These are phyloP conservation scores for Austroboletus niveus DNA, from an alignment of 1,284 basidiomycete genomes.

Conservation along the genomic window DNA sequence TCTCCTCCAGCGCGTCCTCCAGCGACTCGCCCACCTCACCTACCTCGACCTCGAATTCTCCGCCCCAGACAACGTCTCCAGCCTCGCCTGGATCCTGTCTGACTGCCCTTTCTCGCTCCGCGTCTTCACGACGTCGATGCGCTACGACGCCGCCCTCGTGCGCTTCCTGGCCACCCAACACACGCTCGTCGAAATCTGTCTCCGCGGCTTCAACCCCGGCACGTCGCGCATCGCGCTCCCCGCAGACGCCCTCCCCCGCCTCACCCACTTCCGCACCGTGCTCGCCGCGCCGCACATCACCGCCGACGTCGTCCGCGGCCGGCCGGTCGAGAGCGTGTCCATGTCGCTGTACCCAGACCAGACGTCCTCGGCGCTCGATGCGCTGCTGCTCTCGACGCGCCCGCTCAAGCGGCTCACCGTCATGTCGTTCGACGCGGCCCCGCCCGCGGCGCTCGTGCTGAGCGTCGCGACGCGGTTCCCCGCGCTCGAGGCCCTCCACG, in stretches of 20 bases:
- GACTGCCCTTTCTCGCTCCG: conserved; percentile 43
- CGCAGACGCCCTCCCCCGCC: conserved; percentile 43
- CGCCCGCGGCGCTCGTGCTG: conserved; percentile 42
- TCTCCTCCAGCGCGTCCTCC: conserved; percentile 45
- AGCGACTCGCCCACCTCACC: conserved; percentile 37
- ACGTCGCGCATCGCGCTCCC: conserved; percentile 37
- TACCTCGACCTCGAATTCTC: conserved; percentile 50
- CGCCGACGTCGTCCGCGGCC: conserved; percentile 43
- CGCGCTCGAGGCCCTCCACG: conserved; percentile 52
- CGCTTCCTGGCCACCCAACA: conserved; percentile 52
- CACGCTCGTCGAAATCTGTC: conserved; percentile 47
- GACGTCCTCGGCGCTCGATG: conserved; percentile 39
- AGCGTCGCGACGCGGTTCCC: conserved; percentile 48
- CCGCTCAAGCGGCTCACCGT: conserved; percentile 51
- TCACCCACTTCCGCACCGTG: conserved; percentile 52
- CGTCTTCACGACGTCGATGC: conserved; percentile 51
- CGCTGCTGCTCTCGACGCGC: conserved; percentile 38
- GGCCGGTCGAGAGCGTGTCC: conserved; percentile 52
- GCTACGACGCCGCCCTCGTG: conserved; percentile 46
- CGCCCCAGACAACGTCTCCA: conserved; percentile 33
- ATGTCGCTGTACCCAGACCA: conserved; percentile 50
- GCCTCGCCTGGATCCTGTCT: conserved; percentile 46
- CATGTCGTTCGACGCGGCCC: conserved; percentile 51
- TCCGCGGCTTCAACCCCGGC: conserved; percentile 43
- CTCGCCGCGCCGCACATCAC: conserved; percentile 48